A percentile compares a stretch with the other conserved stretches of the same genome.
phyloP scores from a whole-genome alignment of 2,329 filamentous ascomycete genomes.

The Trichophyton equinum region DNA sequence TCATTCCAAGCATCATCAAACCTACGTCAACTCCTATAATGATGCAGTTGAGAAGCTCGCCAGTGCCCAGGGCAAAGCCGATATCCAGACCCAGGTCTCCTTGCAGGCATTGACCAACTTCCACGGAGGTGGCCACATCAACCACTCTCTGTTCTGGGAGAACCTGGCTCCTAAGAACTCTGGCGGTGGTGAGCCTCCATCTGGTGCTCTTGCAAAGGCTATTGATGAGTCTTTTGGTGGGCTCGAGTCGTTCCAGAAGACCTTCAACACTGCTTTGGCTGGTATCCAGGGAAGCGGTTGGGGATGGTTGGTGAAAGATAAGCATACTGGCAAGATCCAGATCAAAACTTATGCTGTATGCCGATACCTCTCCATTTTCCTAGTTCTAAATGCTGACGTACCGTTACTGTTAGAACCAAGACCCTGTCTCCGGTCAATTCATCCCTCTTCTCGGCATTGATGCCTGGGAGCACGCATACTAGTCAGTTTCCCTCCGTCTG shows the following conservation, averaged over 20 bases:
- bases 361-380: background rate
- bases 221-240: conserved; percentile 50
- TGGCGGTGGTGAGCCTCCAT: conserved; percentile 51
- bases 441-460: conserved; percentile 77
- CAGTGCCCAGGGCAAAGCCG: conserved; percentile 42
- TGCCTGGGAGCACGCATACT: conserved; percentile 94
- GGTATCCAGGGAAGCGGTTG: conserved; percentile 55
- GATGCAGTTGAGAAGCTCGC: conserved; percentile 59
- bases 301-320: conserved; percentile 52
- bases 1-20: conserved; percentile 88
- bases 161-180: conserved; percentile 50
- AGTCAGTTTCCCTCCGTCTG: conserved; percentile 37
- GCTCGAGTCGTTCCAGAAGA: conserved; percentile 47
- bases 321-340: conserved; percentile 43
- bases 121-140: conserved; percentile 51
- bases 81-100: conserved; percentile 46
- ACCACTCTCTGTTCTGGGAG: conserved; percentile 56
- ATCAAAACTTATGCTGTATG: conserved; percentile 53
- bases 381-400: background rate
- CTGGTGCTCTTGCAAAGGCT: conserved; percentile 43
- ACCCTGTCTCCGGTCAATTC: conserved; percentile 73
- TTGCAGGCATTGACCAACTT: conserved; percentile 52
- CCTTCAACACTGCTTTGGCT: conserved; percentile 52
- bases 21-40: conserved; percentile 85
- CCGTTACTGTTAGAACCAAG: conserved; percentile 51